phyloP scores from a whole-genome alignment of 208 protist species.

The Herpetomonas muscarum region DNA sequence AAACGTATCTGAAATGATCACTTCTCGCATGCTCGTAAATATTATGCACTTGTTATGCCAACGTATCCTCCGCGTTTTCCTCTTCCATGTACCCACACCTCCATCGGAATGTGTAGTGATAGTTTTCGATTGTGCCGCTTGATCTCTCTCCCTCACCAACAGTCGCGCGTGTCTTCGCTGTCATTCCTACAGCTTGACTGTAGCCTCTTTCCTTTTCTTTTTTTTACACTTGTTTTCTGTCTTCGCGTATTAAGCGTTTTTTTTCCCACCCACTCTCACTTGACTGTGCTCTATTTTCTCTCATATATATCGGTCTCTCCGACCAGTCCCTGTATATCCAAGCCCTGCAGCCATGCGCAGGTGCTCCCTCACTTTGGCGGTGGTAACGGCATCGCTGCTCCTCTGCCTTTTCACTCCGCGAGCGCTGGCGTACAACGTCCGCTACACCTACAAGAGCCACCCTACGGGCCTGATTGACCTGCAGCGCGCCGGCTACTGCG shows the following conservation, averaged over 20 bases:
- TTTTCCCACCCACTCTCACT: conserved; percentile 5
- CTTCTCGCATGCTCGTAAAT: too few species aligned
- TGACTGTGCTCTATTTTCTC: conserved; percentile 1
- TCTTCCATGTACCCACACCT: too few species aligned
- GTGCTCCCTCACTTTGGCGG: neutral
- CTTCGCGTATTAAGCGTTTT: neutral
- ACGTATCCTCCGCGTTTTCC: too few species aligned
- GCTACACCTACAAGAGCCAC: conserved; percentile 15
- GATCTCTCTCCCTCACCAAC: too few species aligned
- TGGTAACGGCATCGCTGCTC: neutral
- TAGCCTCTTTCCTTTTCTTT: conserved; percentile 2
- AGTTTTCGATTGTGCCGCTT: too few species aligned
- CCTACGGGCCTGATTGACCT: conserved; percentile 1
- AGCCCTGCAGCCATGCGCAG: neutral
- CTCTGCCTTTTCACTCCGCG: neutral
- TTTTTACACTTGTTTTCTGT: conserved; percentile 6
- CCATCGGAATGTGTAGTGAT: too few species aligned
- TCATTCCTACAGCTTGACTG: too few species aligned
- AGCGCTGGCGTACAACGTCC: conserved; percentile 6
- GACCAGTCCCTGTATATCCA: neutral
- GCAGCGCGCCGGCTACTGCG: conserved; percentile 29
- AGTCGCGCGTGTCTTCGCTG: too few species aligned
- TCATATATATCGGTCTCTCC: conserved; percentile 2
- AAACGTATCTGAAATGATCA: too few species aligned
- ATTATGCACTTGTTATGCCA: too few species aligned